Base-by-base conservation (phyloP, 1,284 basidiomycete species). In the Exobasidium cylindrosporum region DNA sequence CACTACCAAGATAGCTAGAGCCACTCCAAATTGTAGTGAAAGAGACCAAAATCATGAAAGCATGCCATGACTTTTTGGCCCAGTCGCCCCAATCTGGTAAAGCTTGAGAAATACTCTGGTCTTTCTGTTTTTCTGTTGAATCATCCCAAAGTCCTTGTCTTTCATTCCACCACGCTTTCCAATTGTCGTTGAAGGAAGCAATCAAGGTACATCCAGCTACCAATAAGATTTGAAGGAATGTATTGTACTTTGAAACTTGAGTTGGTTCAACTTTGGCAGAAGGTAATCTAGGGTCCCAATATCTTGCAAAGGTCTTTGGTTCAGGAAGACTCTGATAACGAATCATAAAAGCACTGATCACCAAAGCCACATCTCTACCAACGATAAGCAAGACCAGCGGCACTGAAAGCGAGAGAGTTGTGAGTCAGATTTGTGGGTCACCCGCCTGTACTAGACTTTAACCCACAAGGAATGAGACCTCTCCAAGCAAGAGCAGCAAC, bases 251-350 rank as follows among this genome's bases (percentile, higher is more conserved):
- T 65, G 70, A 62, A 4, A 78, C 60, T 54, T 59, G 84, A 3
- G 94, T 97, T 0, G 94, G 94, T 29, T 86, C 86, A 5, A 97
- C 92, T 80, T 95, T 92, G 0, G 92, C 95, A 0, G 91, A 93
- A 1, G 95, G 93, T 64, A 97, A 87, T 13, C 89, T 89, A 63
- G 95, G 91, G 79, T 97, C 91, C 88, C 92, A 97, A 81, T 97
- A 98, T 43, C 95, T 86, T 52, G 83, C 79, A 73, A 92, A 87
- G 0, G 93, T 97, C 88, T 95, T 94, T 1, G 95, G 95, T 53
- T 84, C 83, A 7, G 93, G 89, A 5, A 98, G 83, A 0, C 93
- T 91, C 2, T 87, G 89, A 81, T 91, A 98, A 28, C 95, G 89
- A 72, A 97, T 92, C 77, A 91, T 92, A 77, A 99, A 94, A 1